Percentiles rank a stretch among this genome's conserved stretches.
Evolutionary conservation across 2,329 filamentous ascomycete genomes (phyloP).

Genomic region (Verticillium nubilum): DNA sequence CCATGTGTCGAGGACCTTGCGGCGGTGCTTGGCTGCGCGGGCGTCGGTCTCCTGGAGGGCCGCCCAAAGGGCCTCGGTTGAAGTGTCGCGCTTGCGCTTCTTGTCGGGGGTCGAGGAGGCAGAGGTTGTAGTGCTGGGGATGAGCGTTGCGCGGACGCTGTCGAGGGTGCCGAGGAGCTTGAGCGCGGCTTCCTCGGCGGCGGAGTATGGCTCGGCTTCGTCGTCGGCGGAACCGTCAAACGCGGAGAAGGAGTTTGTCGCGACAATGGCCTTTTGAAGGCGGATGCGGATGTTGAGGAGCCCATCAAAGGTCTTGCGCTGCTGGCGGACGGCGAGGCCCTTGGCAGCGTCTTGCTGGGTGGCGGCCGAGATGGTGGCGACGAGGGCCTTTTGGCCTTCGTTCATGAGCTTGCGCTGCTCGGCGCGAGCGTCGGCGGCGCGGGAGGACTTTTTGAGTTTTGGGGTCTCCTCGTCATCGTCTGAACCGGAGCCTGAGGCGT

Average conservation of each 20-base stretch:
- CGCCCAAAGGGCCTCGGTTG: slow-evolving; percentile 65
- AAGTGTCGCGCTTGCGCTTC: slow-evolving; percentile 56
- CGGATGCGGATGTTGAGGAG: slow-evolving; percentile 88
- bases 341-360: slow-evolving; percentile 77
- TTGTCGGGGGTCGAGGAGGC: slow-evolving; percentile 38
- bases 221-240: slow-evolving; percentile 35
- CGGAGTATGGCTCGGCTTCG: slow-evolving; percentile 54
- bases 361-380: slow-evolving; percentile 56
- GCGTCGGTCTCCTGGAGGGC: slow-evolving; percentile 63
- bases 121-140: slow-evolving; percentile 25
- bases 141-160: slow-evolving; percentile 58
- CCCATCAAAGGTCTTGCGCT: slow-evolving; percentile 80
- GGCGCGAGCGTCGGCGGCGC: slow-evolving; percentile 34
- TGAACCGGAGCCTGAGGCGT: slow-evolving; percentile 9
- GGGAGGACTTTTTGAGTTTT: slow-evolving; percentile 14
- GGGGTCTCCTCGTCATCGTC: slow-evolving; percentile 25
- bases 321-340: slow-evolving; percentile 77
- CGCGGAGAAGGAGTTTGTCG: slow-evolving; percentile 66
- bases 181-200: slow-evolving; percentile 80
- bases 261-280: slow-evolving; percentile 83
- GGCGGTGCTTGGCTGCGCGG: slow-evolving; percentile 53
- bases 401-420: slow-evolving; percentile 64
- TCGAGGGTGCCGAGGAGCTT: slow-evolving; percentile 80
- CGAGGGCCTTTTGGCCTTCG: slow-evolving; percentile 60
- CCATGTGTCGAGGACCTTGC: slow-evolving; percentile 82